phyloP scores from a whole-genome alignment of 2,329 filamentous ascomycete genomes.

The Eutypa lata region DNA sequence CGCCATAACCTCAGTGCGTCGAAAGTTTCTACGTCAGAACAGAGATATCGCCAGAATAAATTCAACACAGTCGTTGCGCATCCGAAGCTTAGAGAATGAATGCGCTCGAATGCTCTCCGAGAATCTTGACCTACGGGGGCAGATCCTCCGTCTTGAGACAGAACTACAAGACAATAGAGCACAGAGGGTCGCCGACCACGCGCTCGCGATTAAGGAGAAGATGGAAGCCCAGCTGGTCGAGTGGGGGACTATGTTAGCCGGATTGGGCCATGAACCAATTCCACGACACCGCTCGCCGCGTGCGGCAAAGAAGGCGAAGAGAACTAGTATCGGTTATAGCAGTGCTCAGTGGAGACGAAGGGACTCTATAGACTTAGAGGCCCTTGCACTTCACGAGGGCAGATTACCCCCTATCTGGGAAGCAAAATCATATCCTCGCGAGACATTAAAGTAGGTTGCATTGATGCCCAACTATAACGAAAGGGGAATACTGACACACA shows the following conservation, averaged over 20 bases:
- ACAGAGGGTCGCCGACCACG: slow-evolving; percentile 61
- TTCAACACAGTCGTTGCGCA: slow-evolving; percentile 72
- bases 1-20: slow-evolving; percentile 56
- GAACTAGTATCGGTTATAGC: slow-evolving; percentile 37
- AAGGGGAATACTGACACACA: slow-evolving; percentile 17
- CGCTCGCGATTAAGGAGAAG: slow-evolving; percentile 65
- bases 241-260: slow-evolving; percentile 63
- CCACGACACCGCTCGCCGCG: slow-evolving; percentile 46
- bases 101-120: slow-evolving; percentile 72
- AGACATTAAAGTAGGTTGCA: slow-evolving; percentile 59
- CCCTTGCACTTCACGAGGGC: slow-evolving; percentile 47
- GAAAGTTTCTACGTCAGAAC: slow-evolving; percentile 78
- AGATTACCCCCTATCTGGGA: slow-evolving; percentile 67
- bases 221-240: slow-evolving; percentile 71
- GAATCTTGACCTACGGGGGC: slow-evolving; percentile 69
- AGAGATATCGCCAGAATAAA: slow-evolving; percentile 79
- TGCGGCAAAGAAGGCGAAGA: slow-evolving; percentile 37
- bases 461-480: not conserved
- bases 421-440: slow-evolving; percentile 63
- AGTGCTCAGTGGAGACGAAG: slow-evolving; percentile 56
- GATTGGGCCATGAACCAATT: slow-evolving; percentile 57
- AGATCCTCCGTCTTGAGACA: slow-evolving; percentile 67
- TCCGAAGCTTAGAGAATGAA: slow-evolving; percentile 74
- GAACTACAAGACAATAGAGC: slow-evolving; percentile 61
- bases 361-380: slow-evolving; percentile 52